phyloP scores from a whole-genome alignment of 2,329 filamentous ascomycete species.

The Aspergillus sergii region DNA sequence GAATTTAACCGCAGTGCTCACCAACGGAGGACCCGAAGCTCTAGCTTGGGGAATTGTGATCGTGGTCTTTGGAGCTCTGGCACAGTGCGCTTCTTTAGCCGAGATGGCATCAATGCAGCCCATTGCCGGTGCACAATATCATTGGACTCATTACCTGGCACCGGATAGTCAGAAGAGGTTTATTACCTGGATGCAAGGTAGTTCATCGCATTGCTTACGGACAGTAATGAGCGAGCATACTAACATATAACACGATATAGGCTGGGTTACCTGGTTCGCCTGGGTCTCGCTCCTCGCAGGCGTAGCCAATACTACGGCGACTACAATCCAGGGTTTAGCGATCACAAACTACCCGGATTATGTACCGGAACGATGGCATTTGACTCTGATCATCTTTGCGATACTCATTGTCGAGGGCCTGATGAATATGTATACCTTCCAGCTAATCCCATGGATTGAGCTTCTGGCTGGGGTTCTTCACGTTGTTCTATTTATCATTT shows the following conservation, averaged over 20 bases:
- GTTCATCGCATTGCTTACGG: constrained; percentile 17
- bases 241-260: constrained; percentile 16
- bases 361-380: constrained; percentile 39
- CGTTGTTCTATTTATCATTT: constrained; percentile 29
- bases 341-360: constrained; percentile 37
- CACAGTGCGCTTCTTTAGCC: constrained; percentile 34
- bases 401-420: constrained; percentile 28
- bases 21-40: constrained; percentile 29
- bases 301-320: constrained; percentile 38
- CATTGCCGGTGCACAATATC: constrained; percentile 47
- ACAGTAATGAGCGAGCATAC: not conserved
- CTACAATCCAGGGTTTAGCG: constrained; percentile 39
- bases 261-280: constrained; percentile 48
- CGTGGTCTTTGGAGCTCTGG: constrained; percentile 28
- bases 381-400: constrained; percentile 43
- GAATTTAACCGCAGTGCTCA: constrained; percentile 6
- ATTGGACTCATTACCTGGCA: constrained; percentile 44
- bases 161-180: constrained; percentile 32
- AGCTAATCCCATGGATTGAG: constrained; percentile 45
- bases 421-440: constrained; percentile 27
- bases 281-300: constrained; percentile 41
- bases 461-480: constrained; percentile 36
- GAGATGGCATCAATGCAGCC: constrained; percentile 46
- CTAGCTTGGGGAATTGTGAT: constrained; percentile 29
- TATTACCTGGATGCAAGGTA: constrained; percentile 36